A percentile compares a stretch with the other conserved stretches of the same genome.
Conservation (phyloP, 2,329 filamentous ascomycete genomes). For the Sarocladium oryzae region DNA sequence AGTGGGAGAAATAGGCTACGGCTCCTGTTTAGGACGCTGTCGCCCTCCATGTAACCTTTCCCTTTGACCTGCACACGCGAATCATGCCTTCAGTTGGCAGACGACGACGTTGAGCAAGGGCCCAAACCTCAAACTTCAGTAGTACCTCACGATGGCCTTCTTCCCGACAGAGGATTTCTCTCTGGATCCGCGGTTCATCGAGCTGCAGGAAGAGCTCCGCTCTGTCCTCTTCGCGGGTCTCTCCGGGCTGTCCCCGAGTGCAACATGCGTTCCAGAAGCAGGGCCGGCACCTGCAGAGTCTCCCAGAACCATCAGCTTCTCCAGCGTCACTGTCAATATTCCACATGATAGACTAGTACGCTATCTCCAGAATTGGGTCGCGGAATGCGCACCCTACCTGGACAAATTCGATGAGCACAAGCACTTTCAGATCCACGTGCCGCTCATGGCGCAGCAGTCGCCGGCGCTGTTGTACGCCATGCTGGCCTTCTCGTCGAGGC, state of each 20-base stretch:
- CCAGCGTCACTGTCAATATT: conserved; percentile 18
- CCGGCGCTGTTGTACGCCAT: conserved; percentile 41
- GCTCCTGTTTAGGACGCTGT: neutral
- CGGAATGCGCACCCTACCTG: conserved; percentile 40
- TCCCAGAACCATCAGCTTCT: conserved; percentile 19
- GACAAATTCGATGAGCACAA: conserved; percentile 50
- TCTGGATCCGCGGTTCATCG: conserved; percentile 33
- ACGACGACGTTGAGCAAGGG: neutral
- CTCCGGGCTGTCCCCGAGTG: conserved; percentile 19
- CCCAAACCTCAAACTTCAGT: neutral
- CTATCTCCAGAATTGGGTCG: conserved; percentile 31
- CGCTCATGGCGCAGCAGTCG: conserved; percentile 39
- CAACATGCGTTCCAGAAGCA: conserved; percentile 22
- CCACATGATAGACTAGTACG: neutral
- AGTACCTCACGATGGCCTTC: neutral
- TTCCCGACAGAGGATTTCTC: conserved; percentile 23
- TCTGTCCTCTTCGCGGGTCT: conserved; percentile 32
- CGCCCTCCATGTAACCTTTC: neutral
- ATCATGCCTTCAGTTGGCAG: neutral
- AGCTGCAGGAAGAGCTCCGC: conserved; percentile 37
- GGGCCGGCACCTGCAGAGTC: conserved; percentile 10
- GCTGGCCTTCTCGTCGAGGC: conserved; percentile 45
- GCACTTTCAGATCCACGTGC: conserved; percentile 45
- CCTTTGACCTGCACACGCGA: neutral
- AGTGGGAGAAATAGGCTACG: neutral